phyloP scores from a whole-genome alignment of 164 flowering plant species.

The Aristolochia californica region DNA sequence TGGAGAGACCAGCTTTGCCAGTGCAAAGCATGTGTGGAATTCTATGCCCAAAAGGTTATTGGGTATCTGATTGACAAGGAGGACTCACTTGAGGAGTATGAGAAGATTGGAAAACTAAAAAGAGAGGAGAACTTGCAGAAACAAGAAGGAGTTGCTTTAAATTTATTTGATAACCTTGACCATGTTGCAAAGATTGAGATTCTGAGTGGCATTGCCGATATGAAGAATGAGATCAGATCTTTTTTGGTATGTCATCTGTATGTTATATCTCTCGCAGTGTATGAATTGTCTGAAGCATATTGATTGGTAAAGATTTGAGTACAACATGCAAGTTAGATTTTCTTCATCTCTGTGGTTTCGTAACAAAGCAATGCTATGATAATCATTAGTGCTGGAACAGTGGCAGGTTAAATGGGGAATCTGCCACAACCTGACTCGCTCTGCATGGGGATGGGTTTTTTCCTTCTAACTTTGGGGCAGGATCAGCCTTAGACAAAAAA shows the following conservation, averaged over 20 bases:
- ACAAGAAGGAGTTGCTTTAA: slow-evolving; percentile 56
- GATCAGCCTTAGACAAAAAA: too few relatives aligned
- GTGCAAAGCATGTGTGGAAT: slow-evolving; percentile 48
- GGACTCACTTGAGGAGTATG: slow-evolving; percentile 87
- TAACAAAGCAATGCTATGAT: not conserved
- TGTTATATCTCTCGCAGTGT: not conserved
- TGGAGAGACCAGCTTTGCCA: slow-evolving; percentile 85
- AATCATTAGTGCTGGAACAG: not conserved
- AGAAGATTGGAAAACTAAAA: slow-evolving; percentile 68
- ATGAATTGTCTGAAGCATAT: not conserved
- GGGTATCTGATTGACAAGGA: slow-evolving; percentile 66
- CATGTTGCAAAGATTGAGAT: slow-evolving; percentile 86
- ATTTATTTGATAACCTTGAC: slow-evolving; percentile 60
- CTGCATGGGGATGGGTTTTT: too few relatives aligned
- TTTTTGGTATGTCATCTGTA: slow-evolving; percentile 52
- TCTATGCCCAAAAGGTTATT: slow-evolving; percentile 46
- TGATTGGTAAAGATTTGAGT: too few relatives aligned
- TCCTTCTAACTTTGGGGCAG: too few relatives aligned
- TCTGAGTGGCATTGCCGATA: slow-evolving; percentile 80
- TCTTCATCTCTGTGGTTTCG: not conserved
- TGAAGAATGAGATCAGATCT: slow-evolving; percentile 59
- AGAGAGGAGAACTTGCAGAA: slow-evolving; percentile 83
- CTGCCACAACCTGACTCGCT: too few relatives aligned
- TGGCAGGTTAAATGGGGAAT: too few relatives aligned
- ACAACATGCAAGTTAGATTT: too few relatives aligned